A percentile compares a stretch with the other conserved stretches of the same genome.
phyloP scores from a whole-genome alignment of 805 yeast species.

The Nakazawaea sp. region DNA sequence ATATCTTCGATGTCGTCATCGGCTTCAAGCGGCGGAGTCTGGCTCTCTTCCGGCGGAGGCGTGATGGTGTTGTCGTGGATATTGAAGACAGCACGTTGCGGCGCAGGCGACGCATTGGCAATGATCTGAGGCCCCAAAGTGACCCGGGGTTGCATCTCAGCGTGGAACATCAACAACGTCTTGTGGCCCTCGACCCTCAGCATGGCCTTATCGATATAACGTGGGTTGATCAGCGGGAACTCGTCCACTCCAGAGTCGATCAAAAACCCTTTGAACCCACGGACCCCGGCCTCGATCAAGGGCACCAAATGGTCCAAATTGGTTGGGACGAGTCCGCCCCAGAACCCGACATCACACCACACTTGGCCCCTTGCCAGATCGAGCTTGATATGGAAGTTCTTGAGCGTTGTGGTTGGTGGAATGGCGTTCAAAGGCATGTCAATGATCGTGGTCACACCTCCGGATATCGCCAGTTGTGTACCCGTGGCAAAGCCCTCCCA shows the following conservation, averaged over 20 bases:
- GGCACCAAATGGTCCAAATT: constrained; percentile 68
- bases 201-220: constrained; percentile 65
- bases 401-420: constrained; percentile 88
- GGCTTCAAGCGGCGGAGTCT: constrained; percentile 1
- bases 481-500: constrained; percentile 99
- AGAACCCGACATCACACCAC: constrained; percentile 92
- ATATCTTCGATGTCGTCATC: constrained; percentile 8
- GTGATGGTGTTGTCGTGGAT: background rate
- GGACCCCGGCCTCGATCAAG: constrained; percentile 75
- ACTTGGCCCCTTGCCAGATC: constrained; percentile 74
- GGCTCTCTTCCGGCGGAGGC: background rate
- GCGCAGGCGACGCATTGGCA: background rate
- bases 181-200: constrained; percentile 48
- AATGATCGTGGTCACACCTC: constrained; percentile 92
- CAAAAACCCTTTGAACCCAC: constrained; percentile 90
- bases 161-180: constrained; percentile 86
- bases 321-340: constrained; percentile 92
- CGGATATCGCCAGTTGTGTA: constrained; percentile 88
- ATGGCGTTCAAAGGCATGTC: constrained; percentile 96
- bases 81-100: background rate
- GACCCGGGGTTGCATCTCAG: constrained; percentile 68
- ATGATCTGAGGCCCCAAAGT: constrained; percentile 12
- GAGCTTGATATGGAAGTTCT: constrained; percentile 67
- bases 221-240: constrained; percentile 73
- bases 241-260: constrained; percentile 96